Percentiles rank a stretch among this genome's conserved stretches.
Conservation (phyloP, 2,329 filamentous ascomycete species). For the Neopestalotiopsis rosae region DNA sequence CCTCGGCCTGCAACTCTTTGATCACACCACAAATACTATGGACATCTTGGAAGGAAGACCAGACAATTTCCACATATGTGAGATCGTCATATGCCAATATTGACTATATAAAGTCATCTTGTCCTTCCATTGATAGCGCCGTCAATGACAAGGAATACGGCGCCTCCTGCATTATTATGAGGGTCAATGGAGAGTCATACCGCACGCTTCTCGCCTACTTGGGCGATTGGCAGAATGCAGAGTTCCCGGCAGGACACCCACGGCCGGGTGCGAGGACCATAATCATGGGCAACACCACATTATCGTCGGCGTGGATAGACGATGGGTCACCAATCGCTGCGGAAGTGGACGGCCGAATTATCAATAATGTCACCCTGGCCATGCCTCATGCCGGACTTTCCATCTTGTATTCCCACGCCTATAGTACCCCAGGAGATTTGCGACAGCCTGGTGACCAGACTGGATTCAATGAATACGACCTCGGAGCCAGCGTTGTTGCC, state of each 20-base stretch:
- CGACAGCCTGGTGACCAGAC: background rate
- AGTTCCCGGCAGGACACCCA: background rate
- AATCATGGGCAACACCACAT: background rate
- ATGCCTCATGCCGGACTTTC: conserved; percentile 14
- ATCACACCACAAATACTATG: background rate
- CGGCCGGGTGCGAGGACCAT: background rate
- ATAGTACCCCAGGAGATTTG: background rate
- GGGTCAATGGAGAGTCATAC: conserved; percentile 4
- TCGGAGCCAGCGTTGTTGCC: background rate
- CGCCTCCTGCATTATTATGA: background rate
- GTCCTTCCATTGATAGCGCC: background rate
- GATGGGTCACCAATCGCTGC: background rate
- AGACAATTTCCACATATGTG: background rate
- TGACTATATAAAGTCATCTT: background rate
- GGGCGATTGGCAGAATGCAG: background rate
- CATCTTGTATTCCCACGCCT: background rate
- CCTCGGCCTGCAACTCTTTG: conserved; percentile 1
- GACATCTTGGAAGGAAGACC: background rate
- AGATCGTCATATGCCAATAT: conserved; percentile 1
- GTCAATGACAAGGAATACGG: background rate
- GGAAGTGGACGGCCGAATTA: conserved; percentile 7
- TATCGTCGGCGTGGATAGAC: conserved; percentile 3
- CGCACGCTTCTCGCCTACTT: conserved; percentile 1
- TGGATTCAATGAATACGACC: background rate
- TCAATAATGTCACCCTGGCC: conserved; percentile 15